A percentile compares a stretch with the other conserved stretches of the same genome.
Conservation (phyloP, 805 yeast genomes). For the Candida orba region DNA sequence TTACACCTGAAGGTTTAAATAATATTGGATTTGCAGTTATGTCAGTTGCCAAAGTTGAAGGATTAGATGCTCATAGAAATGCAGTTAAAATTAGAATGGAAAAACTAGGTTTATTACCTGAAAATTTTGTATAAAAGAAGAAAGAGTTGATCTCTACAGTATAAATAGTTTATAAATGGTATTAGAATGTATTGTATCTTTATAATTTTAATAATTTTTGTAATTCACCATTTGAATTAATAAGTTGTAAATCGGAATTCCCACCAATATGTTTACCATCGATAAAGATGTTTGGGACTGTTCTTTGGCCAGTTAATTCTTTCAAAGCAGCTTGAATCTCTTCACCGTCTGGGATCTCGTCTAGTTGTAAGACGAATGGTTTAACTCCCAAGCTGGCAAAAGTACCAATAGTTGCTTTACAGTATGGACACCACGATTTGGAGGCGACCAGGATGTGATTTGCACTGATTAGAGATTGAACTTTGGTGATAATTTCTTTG, state of each 20-base stretch:
- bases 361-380: slow-evolving; percentile 38
- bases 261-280: slow-evolving; percentile 94
- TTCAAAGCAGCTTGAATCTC: slow-evolving; percentile 75
- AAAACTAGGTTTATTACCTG: slow-evolving; percentile 48
- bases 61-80: slow-evolving; percentile 93
- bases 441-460: slow-evolving; percentile 77
- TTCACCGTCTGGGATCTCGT: slow-evolving; percentile 61
- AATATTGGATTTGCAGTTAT: slow-evolving; percentile 95
- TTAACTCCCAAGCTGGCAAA: slow-evolving; percentile 34
- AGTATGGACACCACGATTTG: slow-evolving; percentile 68
- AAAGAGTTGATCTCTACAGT: background rate
- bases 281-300: slow-evolving; percentile 91
- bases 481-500: slow-evolving; percentile 48
- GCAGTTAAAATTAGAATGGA: slow-evolving; percentile 95
- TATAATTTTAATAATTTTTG: slow-evolving; percentile 29
- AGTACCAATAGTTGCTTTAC: slow-evolving; percentile 39
- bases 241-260: slow-evolving; percentile 76
- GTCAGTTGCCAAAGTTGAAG: slow-evolving; percentile 93
- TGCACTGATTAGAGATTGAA: slow-evolving; percentile 54
- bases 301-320: slow-evolving; percentile 79
- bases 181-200: background rate
- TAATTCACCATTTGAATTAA: slow-evolving; percentile 57
- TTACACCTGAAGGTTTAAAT: slow-evolving; percentile 75
- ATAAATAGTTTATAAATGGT: background rate
- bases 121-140: slow-evolving; percentile 21